Base-by-base conservation (phyloP, 2,329 filamentous ascomycete genomes). In the Celoporthe dispersa region DNA sequence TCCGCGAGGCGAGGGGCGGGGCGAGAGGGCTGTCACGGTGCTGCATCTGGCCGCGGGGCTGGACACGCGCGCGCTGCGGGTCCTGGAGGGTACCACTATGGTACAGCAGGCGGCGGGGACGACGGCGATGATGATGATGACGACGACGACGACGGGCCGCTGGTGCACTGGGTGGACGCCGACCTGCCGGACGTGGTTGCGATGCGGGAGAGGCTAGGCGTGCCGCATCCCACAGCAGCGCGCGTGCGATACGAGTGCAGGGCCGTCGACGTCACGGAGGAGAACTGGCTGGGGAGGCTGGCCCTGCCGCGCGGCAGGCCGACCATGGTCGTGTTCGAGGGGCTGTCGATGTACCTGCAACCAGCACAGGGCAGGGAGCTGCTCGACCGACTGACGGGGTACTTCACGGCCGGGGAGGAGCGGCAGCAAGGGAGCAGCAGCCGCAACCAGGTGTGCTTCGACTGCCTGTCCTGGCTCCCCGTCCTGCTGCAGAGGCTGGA, bases 321-420 rank as follows among this genome's bases (percentile, higher is more conserved):
- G n/a, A 70, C 69, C 7, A 41, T 70, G 22, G 70, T 73, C 19
- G 64, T 73, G 7, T 70, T 73, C 19, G 71, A 73, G 57, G 71
- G 71, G 6, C 39, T 73, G n/a, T 33, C 70, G 14, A 70, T 69
- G 70, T 73, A 73, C 25, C 57, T 73, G 60, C n/a, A 70, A 59
- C 61, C 70, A 19, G 63, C 53, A 0, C 57, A 70, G 33, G 68
- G 68, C 3, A 66, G 66, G 3, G 19, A 3, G 2, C 57, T 72
- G 12, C 48, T 72, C n/a, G 65, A 68, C 33, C 35, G 53, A 9
- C 11, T 72, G 70, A 70, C 68, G 31, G 12, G 22, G 5, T 68
- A 70, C 33, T 70, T 70, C 22, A 25, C 62, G 51, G 44, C 35
- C 12, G 44, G 22, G 37, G 39, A 7, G 16, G 16, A 8, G 16